Evolutionary conservation across 1,139 yeast species (phyloP).

Genomic region (Geotrichum citri-aurantii): DNA sequence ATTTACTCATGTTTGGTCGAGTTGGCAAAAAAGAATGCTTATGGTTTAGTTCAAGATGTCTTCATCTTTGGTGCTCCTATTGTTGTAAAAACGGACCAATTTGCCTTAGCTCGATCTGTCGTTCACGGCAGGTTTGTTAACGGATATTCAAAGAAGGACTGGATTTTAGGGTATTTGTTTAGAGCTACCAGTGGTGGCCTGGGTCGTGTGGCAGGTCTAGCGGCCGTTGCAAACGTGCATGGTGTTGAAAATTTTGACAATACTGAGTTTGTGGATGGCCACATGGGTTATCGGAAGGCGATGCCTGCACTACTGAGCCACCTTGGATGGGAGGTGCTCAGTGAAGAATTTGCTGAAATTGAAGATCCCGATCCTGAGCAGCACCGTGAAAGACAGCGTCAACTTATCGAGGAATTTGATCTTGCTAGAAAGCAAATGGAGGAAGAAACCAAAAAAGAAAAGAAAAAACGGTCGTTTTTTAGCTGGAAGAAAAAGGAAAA

Average conservation of each 20-base stretch:
- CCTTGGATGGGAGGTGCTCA: constrained; percentile 73
- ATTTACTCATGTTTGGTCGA: constrained; percentile 87
- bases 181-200: constrained; percentile 95
- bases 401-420: constrained; percentile 75
- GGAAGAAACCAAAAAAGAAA: constrained; percentile 31
- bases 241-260: constrained; percentile 83
- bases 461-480: constrained; percentile 37
- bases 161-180: constrained; percentile 93
- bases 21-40: constrained; percentile 78
- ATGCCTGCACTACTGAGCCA: constrained; percentile 72
- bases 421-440: constrained; percentile 61
- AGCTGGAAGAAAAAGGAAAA: constrained; percentile 61
- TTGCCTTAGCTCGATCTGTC: constrained; percentile 73
- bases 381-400: constrained; percentile 68
- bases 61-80: constrained; percentile 85
- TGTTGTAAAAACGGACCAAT: constrained; percentile 70
- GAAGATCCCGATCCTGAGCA: constrained; percentile 94
- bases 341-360: constrained; percentile 91
- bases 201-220: constrained; percentile 81
- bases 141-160: constrained; percentile 87
- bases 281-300: constrained; percentile 91
- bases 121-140: constrained; percentile 88
- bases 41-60: constrained; percentile 85
- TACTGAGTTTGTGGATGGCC: constrained; percentile 85
- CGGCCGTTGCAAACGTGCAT: constrained; percentile 54